These are phyloP conservation scores for Blastocystis sp. DNA, from an alignment of 352 stramenopile species.

Conservation along the genomic window DNA sequence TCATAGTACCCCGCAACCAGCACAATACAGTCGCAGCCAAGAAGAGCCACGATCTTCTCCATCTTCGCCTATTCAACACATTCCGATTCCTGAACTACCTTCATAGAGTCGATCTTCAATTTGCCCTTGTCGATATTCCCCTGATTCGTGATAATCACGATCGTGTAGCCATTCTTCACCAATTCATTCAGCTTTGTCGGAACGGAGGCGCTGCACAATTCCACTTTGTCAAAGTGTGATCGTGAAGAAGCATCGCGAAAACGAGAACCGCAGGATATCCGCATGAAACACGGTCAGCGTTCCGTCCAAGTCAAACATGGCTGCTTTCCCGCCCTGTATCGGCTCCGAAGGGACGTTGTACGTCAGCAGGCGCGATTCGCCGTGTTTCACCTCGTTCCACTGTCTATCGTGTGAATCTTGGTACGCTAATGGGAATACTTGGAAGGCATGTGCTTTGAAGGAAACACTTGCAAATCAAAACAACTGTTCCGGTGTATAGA, in stretches of 20 bases:
- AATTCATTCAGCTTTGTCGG: slow-evolving; percentile 32
- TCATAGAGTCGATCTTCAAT: neutral
- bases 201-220: slow-evolving; percentile 1
- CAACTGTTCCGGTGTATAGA: slow-evolving; percentile 80
- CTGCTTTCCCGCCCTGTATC: neutral
- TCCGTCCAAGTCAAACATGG: slow-evolving; percentile 59
- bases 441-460: neutral
- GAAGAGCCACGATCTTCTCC: slow-evolving; percentile 32
- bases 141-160: slow-evolving; percentile 53
- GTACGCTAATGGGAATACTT: neutral
- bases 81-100: neutral
- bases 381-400: slow-evolving; percentile 14
- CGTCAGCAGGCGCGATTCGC: neutral
- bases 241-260: neutral
- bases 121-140: neutral
- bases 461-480: slow-evolving; percentile 72
- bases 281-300: slow-evolving; percentile 29
- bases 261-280: slow-evolving; percentile 10
- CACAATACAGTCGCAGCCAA: slow-evolving; percentile 5
- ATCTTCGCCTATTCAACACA: slow-evolving; percentile 19
- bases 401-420: neutral
- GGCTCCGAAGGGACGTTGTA: slow-evolving; percentile 24
- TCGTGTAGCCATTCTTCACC: slow-evolving; percentile 24
- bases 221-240: slow-evolving; percentile 3
- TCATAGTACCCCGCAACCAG: slow-evolving; percentile 48